phyloP scores from a whole-genome alignment of 768 basidiomycete genomes.

The Chalciporus sphaerocephalus region DNA sequence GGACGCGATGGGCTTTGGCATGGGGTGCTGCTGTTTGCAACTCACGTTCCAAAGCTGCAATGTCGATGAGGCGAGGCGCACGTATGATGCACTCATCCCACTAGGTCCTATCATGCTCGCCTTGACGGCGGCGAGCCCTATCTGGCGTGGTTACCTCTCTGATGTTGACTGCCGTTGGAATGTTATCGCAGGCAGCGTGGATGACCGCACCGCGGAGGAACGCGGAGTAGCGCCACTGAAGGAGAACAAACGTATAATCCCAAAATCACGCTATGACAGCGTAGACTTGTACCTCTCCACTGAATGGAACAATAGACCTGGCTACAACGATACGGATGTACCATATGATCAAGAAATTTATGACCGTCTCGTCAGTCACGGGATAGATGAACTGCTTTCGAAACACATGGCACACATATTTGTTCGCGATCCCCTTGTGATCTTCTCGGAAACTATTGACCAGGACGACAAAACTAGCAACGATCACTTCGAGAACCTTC shows the following conservation, averaged over 20 bases:
- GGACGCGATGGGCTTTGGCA: constrained; percentile 99
- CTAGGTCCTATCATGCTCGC: constrained; percentile 95
- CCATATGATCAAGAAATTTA: constrained; percentile 77
- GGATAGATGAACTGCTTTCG: constrained; percentile 80
- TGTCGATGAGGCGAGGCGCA: constrained; percentile 82
- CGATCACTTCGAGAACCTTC: constrained; percentile 99
- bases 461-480: constrained; percentile 85
- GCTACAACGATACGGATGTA: constrained; percentile 86
- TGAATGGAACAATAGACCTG: constrained; percentile 81
- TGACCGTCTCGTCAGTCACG: constrained; percentile 68
- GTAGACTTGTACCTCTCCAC: constrained; percentile 92
- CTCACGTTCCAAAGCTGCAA: constrained; percentile 97
- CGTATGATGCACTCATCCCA: constrained; percentile 96
- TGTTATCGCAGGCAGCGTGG: constrained; percentile 97
- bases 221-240: constrained; percentile 72
- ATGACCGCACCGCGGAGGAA: constrained; percentile 95
- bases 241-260: constrained; percentile 71
- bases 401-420: constrained; percentile 94
- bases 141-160: constrained; percentile 90
- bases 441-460: constrained; percentile 90
- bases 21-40: constrained; percentile 98
- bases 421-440: constrained; percentile 93
- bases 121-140: constrained; percentile 88
- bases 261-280: constrained; percentile 96
- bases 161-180: constrained; percentile 99